Evolutionary conservation across 768 basidiomycete genomes (phyloP), one percentile per base, ranked within the genome.

Genomic region (Hemileccinum impolitum): DNA sequence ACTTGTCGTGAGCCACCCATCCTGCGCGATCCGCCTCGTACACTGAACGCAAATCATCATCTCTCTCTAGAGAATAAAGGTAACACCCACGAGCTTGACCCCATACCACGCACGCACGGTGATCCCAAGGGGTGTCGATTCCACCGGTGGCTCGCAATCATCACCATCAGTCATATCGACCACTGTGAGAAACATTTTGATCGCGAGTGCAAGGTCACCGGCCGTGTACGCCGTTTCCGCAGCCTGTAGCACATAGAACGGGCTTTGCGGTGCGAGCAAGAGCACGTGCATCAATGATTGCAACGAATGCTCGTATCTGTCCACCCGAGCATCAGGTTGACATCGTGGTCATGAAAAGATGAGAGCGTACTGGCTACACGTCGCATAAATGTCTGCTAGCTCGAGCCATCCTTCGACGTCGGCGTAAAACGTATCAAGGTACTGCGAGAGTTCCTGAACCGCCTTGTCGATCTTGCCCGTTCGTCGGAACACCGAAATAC

Each of bases 391-490:
- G 59, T 89, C 85, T 0, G 89, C 84, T 19, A 96, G 79, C 63
- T 94, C 87, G 15, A 89, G 69, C 93, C 94, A 95, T 11, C 80
- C 91, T 56, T 94, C 90, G 13, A 85, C 73, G 55, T 96, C 94
- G 18, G 82, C 82, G 64, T 95, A 96, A 63, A 92, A 87, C 0
- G 86, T 90, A 59, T 96, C 93, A 17, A 93, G 76, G 56, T 85
- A 84, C 37, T 76, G 72, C 13, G 79, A 79, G 3, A 95, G 75
- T 59, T 92, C 82, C 10, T 82, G 77, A 2, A 87, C 81, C 0
- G 88, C 85, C 42, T 75, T 75, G 43, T 90, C 82, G 0, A 78
- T 66, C 60, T 78, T 78, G 39, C 88, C 83, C 7, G 70, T 73
- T 10, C 81, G 74, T 39, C 85, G 72, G 10, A 87, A 75, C 11